Evolutionary conservation across 768 basidiomycete genomes (phyloP).

Genomic region (Tylopilus sp.): DNA sequence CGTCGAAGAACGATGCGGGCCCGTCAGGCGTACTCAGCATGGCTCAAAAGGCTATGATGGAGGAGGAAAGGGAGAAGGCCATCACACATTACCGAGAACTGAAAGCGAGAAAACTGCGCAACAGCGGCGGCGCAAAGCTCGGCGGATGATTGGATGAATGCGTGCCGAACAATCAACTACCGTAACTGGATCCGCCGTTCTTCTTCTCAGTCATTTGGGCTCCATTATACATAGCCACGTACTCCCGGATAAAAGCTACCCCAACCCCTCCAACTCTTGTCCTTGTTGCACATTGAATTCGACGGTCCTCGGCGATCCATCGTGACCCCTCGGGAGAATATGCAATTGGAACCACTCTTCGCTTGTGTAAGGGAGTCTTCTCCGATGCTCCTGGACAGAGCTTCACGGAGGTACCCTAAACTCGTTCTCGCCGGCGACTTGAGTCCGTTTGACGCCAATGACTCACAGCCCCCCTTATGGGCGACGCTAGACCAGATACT

Average conservation of each 20-base stretch:
- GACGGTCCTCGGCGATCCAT: constrained; percentile 3
- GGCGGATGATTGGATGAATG: constrained; percentile 5
- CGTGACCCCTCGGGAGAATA: not conserved
- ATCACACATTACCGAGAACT: constrained; percentile 67
- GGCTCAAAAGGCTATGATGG: constrained; percentile 76
- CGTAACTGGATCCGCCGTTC: constrained; percentile 6
- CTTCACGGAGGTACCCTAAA: not conserved
- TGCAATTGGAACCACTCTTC: not conserved
- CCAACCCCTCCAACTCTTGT: not conserved
- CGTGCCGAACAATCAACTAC: constrained; percentile 6
- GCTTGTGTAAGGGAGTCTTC: not conserved
- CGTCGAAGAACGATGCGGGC: constrained; percentile 27
- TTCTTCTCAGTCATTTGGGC: not conserved
- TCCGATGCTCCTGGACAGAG: constrained; percentile 3
- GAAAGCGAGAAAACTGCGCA: constrained; percentile 46
- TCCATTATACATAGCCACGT: not conserved
- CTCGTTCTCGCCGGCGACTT: not conserved
- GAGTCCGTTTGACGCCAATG: not conserved
- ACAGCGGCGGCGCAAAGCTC: constrained; percentile 9
- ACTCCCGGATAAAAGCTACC: constrained; percentile 1
- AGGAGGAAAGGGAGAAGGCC: constrained; percentile 66
- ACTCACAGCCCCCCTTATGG: constrained; percentile 3
- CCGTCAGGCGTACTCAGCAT: constrained; percentile 55
- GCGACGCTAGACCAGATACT: not conserved
- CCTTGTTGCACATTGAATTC: not conserved